Percentiles rank a stretch among this genome's conserved stretches.
phyloP scores from a whole-genome alignment of 352 stramenopile species.

The Phytopythium chamaehyphon region DNA sequence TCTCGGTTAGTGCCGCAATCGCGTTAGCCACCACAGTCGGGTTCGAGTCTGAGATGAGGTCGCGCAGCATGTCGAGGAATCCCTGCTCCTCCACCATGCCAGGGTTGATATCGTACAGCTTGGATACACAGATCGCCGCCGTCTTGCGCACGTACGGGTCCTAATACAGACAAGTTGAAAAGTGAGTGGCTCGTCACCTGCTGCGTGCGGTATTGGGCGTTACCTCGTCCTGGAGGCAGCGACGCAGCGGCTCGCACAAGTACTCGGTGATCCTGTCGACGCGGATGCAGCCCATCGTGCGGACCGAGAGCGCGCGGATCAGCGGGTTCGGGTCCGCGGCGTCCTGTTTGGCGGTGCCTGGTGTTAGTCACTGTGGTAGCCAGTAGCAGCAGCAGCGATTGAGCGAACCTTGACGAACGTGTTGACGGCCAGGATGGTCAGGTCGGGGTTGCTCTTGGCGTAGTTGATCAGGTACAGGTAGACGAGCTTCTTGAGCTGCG shows the following conservation, averaged over 20 bases:
- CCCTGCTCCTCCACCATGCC: slow-evolving; percentile 96
- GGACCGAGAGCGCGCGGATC: slow-evolving; percentile 96
- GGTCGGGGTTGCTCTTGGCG: slow-evolving; percentile 98
- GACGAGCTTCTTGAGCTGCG: slow-evolving; percentile 99
- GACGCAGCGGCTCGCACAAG: slow-evolving; percentile 95
- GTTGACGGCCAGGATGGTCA: slow-evolving; percentile 99
- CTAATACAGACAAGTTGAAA: slow-evolving; percentile 7
- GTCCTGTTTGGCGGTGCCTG: slow-evolving; percentile 23
- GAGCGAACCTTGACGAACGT: slow-evolving; percentile 92
- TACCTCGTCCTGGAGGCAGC: slow-evolving; percentile 89
- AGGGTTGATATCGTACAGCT: slow-evolving; percentile 99
- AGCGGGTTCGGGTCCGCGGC: slow-evolving; percentile 90
- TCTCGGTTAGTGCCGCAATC: slow-evolving; percentile 97
- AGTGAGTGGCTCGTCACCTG: neutral
- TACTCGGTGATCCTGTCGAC: slow-evolving; percentile 99
- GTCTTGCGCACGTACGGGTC: slow-evolving; percentile 99
- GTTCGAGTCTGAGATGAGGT: slow-evolving; percentile 98
- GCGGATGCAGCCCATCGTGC: slow-evolving; percentile 99
- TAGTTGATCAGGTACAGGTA: slow-evolving; percentile 99
- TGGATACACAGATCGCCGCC: slow-evolving; percentile 98
- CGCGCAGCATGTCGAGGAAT: slow-evolving; percentile 95
- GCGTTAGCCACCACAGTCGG: slow-evolving; percentile 98
- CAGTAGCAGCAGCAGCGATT: neutral
- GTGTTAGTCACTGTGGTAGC: neutral
- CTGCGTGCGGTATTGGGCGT: neutral